Evolutionary conservation across 2,329 filamentous ascomycete species (phyloP).

Genomic region (Incumbomyces lentus): DNA sequence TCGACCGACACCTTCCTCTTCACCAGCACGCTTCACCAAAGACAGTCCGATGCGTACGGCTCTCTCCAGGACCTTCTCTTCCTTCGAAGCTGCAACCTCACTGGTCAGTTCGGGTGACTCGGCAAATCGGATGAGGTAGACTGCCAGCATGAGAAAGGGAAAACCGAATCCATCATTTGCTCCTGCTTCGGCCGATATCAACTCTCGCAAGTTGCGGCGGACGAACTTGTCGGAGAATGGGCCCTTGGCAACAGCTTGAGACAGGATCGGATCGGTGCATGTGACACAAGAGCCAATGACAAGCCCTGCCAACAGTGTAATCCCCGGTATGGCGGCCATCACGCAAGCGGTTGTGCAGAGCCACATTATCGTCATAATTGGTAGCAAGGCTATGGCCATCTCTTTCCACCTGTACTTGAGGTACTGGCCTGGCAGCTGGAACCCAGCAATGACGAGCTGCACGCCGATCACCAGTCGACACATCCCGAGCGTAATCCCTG

Average conservation of each 20-base stretch:
- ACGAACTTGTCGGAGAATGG: conserved; percentile 55
- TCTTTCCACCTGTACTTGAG: conserved; percentile 41
- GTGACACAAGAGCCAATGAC: conserved; percentile 53
- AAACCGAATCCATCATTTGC: conserved; percentile 55
- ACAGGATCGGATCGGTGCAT: conserved; percentile 53
- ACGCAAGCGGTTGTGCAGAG: conserved; percentile 48
- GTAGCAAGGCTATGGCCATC: conserved; percentile 45
- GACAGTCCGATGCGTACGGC: conserved; percentile 23
- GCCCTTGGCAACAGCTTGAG: conserved; percentile 52
- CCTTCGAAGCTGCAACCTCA: conserved; percentile 12
- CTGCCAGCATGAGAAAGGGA: conserved; percentile 50
- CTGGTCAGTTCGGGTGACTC: conserved; percentile 24
- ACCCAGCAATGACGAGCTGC: conserved; percentile 54
- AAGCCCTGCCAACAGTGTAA: conserved; percentile 44
- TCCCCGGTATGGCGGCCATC: conserved; percentile 43
- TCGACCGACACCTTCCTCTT: conserved; percentile 35
- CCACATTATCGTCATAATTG: conserved; percentile 55
- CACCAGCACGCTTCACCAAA: conserved; percentile 2
- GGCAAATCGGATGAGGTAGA: conserved; percentile 47
- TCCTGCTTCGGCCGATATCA: conserved; percentile 53
- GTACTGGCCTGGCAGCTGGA: conserved; percentile 51
- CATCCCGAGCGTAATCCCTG: conserved; percentile 37
- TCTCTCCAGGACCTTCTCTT: conserved; percentile 18
- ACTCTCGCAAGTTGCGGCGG: conserved; percentile 45
- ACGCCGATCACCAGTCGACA: conserved; percentile 52